Conservation (phyloP, 2,329 filamentous ascomycete species). For the Scleromitrula shiraiana region DNA sequence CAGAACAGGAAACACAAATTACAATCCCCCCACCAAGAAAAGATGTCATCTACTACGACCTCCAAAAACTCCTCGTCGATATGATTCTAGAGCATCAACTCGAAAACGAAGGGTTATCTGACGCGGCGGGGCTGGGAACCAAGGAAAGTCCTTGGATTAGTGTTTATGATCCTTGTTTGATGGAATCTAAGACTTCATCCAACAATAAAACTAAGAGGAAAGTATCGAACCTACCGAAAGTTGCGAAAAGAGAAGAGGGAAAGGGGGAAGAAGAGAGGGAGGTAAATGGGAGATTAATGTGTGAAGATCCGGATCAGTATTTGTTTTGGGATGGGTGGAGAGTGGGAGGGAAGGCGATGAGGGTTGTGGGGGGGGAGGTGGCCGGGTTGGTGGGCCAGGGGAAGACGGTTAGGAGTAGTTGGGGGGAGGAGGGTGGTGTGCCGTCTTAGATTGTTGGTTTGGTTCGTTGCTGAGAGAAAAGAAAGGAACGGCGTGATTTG, state of each 20-base stretch:
- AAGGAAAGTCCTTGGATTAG: constrained; percentile 17
- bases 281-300: constrained; percentile 28
- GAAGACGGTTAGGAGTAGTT: background rate
- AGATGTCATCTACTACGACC: constrained; percentile 21
- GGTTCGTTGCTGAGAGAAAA: too few relatives aligned
- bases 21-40: constrained; percentile 17
- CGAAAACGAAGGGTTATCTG: constrained; percentile 34
- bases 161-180: constrained; percentile 21
- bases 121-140: constrained; percentile 38
- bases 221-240: constrained; percentile 14
- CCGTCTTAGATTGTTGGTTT: background rate
- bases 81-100: constrained; percentile 43
- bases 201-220: too few relatives aligned
- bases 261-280: constrained; percentile 6
- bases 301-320: constrained; percentile 35
- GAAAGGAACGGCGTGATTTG: background rate
- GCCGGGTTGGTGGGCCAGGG: constrained; percentile 17
- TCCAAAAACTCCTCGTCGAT: constrained; percentile 34
- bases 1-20: constrained; percentile 2
- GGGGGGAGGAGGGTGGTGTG: background rate
- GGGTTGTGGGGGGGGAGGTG: constrained; percentile 28
- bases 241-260: background rate
- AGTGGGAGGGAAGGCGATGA: constrained; percentile 33
- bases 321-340: constrained; percentile 46
- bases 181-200: too few relatives aligned